These are phyloP conservation scores for Capsella bursapastoris DNA, from an alignment of 345 rosid genomes.

Conservation along the genomic window DNA sequence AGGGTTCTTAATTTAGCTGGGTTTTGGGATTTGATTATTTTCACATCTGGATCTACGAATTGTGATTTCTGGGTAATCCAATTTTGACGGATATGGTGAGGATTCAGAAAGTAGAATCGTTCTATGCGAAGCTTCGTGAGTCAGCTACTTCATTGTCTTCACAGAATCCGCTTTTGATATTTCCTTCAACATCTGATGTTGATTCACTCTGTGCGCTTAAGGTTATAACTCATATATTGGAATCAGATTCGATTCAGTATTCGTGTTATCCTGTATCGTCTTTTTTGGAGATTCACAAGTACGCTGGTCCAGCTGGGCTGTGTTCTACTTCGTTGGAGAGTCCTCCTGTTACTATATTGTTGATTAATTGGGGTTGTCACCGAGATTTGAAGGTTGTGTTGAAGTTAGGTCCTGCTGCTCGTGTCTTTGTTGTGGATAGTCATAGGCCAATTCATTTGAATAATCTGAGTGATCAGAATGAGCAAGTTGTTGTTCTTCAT, in stretches of 20 bases:
- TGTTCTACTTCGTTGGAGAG: conserved; percentile 49
- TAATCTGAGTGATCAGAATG: conserved; percentile 73
- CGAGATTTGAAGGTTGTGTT: conserved; percentile 69
- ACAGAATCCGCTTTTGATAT: conserved; percentile 72
- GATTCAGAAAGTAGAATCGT: conserved; percentile 65
- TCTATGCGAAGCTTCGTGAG: conserved; percentile 75
- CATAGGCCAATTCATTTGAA: conserved; percentile 95
- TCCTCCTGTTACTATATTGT: conserved; percentile 65
- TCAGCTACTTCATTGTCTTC: conserved; percentile 61
- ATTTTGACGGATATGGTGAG: conserved; percentile 69
- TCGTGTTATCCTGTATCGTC: conserved; percentile 96
- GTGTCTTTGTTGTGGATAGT: conserved; percentile 89
- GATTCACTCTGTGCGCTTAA: conserved; percentile 92
- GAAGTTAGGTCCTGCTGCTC: conserved; percentile 57
- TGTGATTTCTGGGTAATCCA: conserved; percentile 7
- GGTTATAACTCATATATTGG: conserved; percentile 77
- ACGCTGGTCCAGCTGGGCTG: conserved; percentile 65
- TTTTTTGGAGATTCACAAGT: conserved; percentile 74
- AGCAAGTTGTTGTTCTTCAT: conserved; percentile 80
- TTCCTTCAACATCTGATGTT: conserved; percentile 92
- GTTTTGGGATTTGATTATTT: conserved; percentile 3
- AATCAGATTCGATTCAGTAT: conserved; percentile 88
- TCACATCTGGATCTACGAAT: neutral
- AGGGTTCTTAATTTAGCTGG: no score
- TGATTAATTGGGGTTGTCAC: conserved; percentile 95